These are phyloP conservation scores for Trichothecium roseum DNA, from an alignment of 2,329 filamentous ascomycete genomes.

Conservation along the genomic window DNA sequence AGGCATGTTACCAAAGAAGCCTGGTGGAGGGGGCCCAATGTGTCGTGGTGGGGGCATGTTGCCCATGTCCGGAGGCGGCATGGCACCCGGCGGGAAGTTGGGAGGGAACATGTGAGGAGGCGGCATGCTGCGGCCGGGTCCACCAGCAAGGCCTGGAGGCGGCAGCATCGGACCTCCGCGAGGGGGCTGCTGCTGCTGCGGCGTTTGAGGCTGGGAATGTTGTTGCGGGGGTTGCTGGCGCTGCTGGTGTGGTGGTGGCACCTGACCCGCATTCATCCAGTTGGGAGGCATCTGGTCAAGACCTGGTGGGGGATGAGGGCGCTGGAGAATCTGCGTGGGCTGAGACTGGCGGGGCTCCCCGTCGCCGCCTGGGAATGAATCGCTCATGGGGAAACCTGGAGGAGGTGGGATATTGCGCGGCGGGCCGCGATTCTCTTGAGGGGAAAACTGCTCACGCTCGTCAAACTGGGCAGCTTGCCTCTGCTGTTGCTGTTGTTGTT, in stretches of 20 bases:
- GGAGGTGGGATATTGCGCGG: slow-evolving; percentile 33
- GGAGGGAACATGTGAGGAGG: slow-evolving; percentile 51
- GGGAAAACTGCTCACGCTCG: slow-evolving; percentile 36
- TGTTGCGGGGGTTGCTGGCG: slow-evolving; percentile 12
- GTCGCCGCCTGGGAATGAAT: slow-evolving; percentile 38
- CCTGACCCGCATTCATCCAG: slow-evolving; percentile 38
- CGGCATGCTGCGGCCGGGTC: slow-evolving; percentile 29
- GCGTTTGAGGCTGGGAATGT: slow-evolving; percentile 8
- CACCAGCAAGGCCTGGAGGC: slow-evolving; percentile 43
- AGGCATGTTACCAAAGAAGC: slow-evolving; percentile 41
- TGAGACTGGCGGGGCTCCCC: slow-evolving; percentile 37
- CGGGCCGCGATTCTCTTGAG: slow-evolving; percentile 19
- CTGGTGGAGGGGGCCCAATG: slow-evolving; percentile 46
- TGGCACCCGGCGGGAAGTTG: slow-evolving; percentile 43
- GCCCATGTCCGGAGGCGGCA: slow-evolving; percentile 37
- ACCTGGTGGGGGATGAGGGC: slow-evolving; percentile 49
- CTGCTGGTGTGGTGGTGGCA: slow-evolving; percentile 21
- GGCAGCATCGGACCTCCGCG: slow-evolving; percentile 43
- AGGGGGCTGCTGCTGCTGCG: slow-evolving; percentile 2
- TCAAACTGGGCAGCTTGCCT: slow-evolving; percentile 29
- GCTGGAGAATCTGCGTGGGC: slow-evolving; percentile 55
- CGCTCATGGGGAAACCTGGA: slow-evolving; percentile 42
- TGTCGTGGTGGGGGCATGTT: slow-evolving; percentile 41
- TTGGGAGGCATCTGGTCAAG: slow-evolving; percentile 49
- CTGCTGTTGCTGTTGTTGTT: slow-evolving; percentile 30